Conservation (phyloP, 1,284 basidiomycete species). For the Puccinia polysora region DNA sequence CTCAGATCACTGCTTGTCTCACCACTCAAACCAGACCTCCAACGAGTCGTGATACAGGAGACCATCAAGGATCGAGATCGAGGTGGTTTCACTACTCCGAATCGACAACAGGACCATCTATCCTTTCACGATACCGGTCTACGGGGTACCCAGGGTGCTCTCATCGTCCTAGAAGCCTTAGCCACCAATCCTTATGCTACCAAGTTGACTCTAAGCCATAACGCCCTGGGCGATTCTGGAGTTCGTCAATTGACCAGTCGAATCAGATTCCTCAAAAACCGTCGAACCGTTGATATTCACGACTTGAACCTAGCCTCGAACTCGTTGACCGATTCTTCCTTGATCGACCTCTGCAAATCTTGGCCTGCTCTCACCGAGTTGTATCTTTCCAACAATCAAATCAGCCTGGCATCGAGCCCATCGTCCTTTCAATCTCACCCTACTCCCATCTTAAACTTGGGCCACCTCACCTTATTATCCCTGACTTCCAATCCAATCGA, state of each 20-base stretch:
- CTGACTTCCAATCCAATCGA: conserved; percentile 28
- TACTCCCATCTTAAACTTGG: not conserved
- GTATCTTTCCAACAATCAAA: conserved; percentile 15
- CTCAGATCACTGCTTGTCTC: conserved; percentile 13
- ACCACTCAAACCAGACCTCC: not conserved
- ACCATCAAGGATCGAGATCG: conserved; percentile 22
- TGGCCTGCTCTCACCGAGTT: conserved; percentile 1
- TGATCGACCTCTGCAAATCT: not conserved
- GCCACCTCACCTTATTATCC: conserved; percentile 15
- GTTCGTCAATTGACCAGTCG: not conserved
- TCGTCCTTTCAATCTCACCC: not conserved
- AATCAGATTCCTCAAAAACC: not conserved
- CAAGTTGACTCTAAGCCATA: conserved; percentile 17
- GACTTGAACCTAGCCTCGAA: conserved; percentile 31
- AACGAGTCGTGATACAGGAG: not conserved
- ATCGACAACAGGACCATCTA: conserved; percentile 26
- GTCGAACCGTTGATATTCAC: not conserved
- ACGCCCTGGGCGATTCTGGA: conserved; percentile 10
- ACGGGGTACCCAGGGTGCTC: not conserved
- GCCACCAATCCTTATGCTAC: conserved; percentile 14
- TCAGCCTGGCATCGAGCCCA: not conserved
- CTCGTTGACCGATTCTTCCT: not conserved
- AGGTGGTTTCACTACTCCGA: conserved; percentile 21
- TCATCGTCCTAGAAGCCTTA: conserved; percentile 5
- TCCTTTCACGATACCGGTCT: conserved; percentile 31